Base-by-base conservation (phyloP, 192 early-diverging fungal species). In the Coemansia sp. region DNA sequence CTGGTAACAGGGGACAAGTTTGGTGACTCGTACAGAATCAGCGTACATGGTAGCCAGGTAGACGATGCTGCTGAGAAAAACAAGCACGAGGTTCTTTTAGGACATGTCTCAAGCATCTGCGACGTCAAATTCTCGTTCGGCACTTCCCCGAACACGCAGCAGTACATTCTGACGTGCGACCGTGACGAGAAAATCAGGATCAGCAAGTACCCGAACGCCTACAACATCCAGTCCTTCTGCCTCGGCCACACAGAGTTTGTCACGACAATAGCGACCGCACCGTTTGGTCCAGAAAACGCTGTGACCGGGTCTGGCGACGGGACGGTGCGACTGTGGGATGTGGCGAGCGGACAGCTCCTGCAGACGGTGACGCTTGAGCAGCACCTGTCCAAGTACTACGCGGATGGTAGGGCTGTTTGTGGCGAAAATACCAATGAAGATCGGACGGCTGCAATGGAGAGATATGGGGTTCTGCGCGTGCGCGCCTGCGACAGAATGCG, bases 101-200 rank as follows among this genome's bases (percentile, higher is more conserved):
- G 97, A 33, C 96, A 98, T 71, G 95, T 98, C 1, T 98, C 96
- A 3, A 94, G 97, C 78, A 70, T 96, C 5, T 93, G 91, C 12
- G 93, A 94, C 61, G 84, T 98, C 79, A 90, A 74, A 2, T 75
- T 97, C 39, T 80, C 90, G 7, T 64, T 66, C 8, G 86, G 90
- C 51, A 75, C 85, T 52, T 18, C 55, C 13, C 13, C 55, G 4
- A 25, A 25, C 7, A 15, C 56, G 26, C 49, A 23, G 42, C 56
- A 70, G 18, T 89, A 83, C 42, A 68, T 99, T 30, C 79, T 99
- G 42, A 95, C 97, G 10, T 87, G 91, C 48, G 97, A 99, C 72
- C 91, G 97, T 26, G 97, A 99, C 80, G 97, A 99, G 67, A 95
- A 99, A 77, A 90, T 99, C 61, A 90, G 97, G 9, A 83, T 99